Evolutionary conservation across 2,329 filamentous ascomycete genomes (phyloP).

Genomic region (Stemphylium vesicarium): DNA sequence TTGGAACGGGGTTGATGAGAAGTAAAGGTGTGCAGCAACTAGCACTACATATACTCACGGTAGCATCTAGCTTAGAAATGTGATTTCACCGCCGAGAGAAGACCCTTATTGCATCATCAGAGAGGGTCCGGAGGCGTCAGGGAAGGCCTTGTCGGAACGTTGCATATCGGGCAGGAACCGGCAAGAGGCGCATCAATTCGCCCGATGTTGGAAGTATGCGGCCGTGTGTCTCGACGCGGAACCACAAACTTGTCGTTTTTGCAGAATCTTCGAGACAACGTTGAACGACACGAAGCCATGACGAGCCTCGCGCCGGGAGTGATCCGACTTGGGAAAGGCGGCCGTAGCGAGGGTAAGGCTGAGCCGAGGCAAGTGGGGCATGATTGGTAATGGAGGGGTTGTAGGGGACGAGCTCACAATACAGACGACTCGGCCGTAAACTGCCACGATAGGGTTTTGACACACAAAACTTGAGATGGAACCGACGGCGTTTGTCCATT

Average conservation of each 20-base stretch:
- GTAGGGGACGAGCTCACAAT: background rate
- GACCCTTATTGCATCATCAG: slow-evolving; percentile 24
- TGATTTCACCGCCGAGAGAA: slow-evolving; percentile 12
- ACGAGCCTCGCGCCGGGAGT: slow-evolving; percentile 24
- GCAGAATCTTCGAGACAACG: slow-evolving; percentile 14
- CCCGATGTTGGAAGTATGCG: slow-evolving; percentile 2
- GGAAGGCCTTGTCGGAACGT: background rate
- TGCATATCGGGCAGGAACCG: slow-evolving; percentile 17
- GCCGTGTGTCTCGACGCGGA: slow-evolving; percentile 6
- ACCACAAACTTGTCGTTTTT: slow-evolving; percentile 2
- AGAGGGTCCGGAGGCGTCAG: slow-evolving; percentile 1
- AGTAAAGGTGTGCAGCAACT: background rate
- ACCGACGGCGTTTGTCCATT: no score
- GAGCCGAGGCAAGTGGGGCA: slow-evolving; percentile 38
- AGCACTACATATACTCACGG: slow-evolving; percentile 18
- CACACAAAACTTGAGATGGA: no score
- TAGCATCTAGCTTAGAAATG: slow-evolving; percentile 13
- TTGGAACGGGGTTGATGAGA: background rate
- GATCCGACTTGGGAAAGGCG: slow-evolving; percentile 20
- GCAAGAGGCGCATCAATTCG: slow-evolving; percentile 8
- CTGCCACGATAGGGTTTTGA: background rate
- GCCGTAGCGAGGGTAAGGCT: slow-evolving; percentile 17
- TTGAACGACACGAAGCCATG: slow-evolving; percentile 19
- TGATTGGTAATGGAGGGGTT: slow-evolving; percentile 24
- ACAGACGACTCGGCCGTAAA: background rate